Conservation (phyloP, 176 grass and related monocot species). For the Pontederia paniculata region DNA sequence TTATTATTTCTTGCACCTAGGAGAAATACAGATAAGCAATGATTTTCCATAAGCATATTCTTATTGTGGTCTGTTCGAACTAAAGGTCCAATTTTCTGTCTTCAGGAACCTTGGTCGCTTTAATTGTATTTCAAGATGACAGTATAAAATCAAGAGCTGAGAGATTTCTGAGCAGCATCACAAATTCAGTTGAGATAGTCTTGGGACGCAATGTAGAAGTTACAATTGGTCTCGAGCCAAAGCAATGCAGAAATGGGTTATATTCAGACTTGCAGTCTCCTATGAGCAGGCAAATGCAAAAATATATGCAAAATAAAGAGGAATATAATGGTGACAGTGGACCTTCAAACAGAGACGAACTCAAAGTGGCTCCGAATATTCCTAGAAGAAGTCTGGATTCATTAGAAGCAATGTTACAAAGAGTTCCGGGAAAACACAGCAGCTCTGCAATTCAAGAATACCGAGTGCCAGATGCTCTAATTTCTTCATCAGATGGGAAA, state of each 20-base stretch:
- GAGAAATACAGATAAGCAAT: too few species aligned
- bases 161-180: constrained; percentile 83
- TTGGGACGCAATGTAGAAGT: constrained; percentile 56
- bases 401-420: constrained; percentile 24
- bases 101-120: constrained; percentile 45
- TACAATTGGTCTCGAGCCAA: constrained; percentile 35
- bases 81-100: constrained; percentile 16
- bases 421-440: constrained; percentile 12
- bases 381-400: constrained; percentile 30
- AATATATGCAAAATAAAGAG: constrained; percentile 18
- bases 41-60: neutral
- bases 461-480: constrained; percentile 2
- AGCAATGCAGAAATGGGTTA: constrained; percentile 13
- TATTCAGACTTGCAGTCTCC: constrained; percentile 15
- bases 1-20: too few species aligned
- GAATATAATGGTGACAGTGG: constrained; percentile 22
- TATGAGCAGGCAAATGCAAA: neutral
- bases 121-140: constrained; percentile 51
- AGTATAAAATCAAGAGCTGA: constrained; percentile 54
- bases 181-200: constrained; percentile 70
- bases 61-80: constrained; percentile 11
- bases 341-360: constrained; percentile 28
- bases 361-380: constrained; percentile 28
- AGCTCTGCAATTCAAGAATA: constrained; percentile 5
- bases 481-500: constrained; percentile 21